These are phyloP conservation scores for Phytophthora niederhauseri DNA, from an alignment of 352 stramenopile genomes.

Conservation along the genomic window DNA sequence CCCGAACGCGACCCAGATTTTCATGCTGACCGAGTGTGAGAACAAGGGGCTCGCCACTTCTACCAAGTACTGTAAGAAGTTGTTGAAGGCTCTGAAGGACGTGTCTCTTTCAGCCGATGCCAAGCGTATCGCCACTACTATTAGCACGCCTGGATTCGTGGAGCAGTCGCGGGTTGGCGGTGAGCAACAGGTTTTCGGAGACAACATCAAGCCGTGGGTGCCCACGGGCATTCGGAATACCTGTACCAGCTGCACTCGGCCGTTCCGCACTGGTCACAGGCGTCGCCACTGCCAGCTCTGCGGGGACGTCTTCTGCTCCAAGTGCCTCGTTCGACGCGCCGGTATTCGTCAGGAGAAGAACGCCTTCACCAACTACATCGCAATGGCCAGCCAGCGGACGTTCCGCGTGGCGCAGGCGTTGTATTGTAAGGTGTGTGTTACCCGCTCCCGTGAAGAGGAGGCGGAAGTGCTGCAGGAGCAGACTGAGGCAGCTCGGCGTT, in stretches of 20 bases:
- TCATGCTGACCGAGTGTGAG: slow-evolving; percentile 61
- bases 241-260: slow-evolving; percentile 65
- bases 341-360: slow-evolving; percentile 39
- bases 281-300: slow-evolving; percentile 79
- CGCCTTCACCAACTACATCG: slow-evolving; percentile 13
- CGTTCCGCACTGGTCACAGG: slow-evolving; percentile 59
- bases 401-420: slow-evolving; percentile 63
- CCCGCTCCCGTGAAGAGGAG: slow-evolving; percentile 51
- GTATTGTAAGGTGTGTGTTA: slow-evolving; percentile 66
- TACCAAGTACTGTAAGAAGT: slow-evolving; percentile 56
- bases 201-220: slow-evolving; percentile 62
- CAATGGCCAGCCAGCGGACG: slow-evolving; percentile 40
- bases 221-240: slow-evolving; percentile 43
- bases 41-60: slow-evolving; percentile 49
- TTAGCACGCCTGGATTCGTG: slow-evolving; percentile 33
- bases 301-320: slow-evolving; percentile 75
- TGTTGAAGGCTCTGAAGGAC: slow-evolving; percentile 55
- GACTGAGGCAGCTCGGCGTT: slow-evolving; percentile 17
- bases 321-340: slow-evolving; percentile 67
- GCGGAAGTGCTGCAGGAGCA: slow-evolving; percentile 24
- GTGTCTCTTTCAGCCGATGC: slow-evolving; percentile 58
- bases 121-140: slow-evolving; percentile 64
- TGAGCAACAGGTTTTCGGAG: slow-evolving; percentile 35
- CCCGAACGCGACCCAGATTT: slow-evolving; percentile 51
- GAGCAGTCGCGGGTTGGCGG: slow-evolving; percentile 38